These are phyloP conservation scores for Argentina anserina DNA, from an alignment of 306 rosid genomes.

Conservation along the genomic window DNA sequence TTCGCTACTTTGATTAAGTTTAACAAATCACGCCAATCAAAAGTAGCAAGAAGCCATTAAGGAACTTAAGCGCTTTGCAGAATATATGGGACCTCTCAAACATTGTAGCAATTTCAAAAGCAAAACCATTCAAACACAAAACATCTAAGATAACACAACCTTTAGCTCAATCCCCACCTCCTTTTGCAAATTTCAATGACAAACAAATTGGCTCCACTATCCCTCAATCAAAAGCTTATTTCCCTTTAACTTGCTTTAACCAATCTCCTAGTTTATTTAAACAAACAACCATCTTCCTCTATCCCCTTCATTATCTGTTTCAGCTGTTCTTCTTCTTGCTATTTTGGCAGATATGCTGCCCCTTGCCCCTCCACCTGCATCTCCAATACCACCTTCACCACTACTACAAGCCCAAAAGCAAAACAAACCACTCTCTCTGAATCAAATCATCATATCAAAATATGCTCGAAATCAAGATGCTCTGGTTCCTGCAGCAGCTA, in stretches of 20 bases:
- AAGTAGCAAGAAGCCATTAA: conserved; percentile 21
- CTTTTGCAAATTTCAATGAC: conserved; percentile 43
- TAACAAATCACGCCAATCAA: conserved; percentile 21
- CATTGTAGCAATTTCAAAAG: conserved; percentile 39
- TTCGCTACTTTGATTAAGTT: conserved; percentile 13
- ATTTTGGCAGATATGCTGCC: conserved; percentile 36
- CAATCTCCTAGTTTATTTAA: conserved; percentile 24
- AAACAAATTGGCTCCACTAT: conserved; percentile 43
- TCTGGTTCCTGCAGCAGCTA: conserved; percentile 20
- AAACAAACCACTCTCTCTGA: conserved; percentile 36
- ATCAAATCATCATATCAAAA: conserved; percentile 38
- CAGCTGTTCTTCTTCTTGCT: not conserved
- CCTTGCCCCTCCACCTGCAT: conserved; percentile 34
- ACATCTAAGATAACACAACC: conserved; percentile 33
- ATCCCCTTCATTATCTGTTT: conserved; percentile 17
- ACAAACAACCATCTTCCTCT: conserved; percentile 21
- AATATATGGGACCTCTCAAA: conserved; percentile 24
- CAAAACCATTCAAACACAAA: conserved; percentile 39
- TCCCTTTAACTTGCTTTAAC: conserved; percentile 32
- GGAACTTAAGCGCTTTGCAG: conserved; percentile 18
- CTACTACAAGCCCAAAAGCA: conserved; percentile 20
- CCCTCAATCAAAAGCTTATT: conserved; percentile 49
- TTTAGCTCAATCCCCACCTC: conserved; percentile 33
- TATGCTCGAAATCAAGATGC: conserved; percentile 22
- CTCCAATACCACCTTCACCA: conserved; percentile 14